A percentile compares a stretch with the other conserved stretches of the same genome.
phyloP scores from a whole-genome alignment of 805 yeast genomes.

The Kuraishia piskuri region DNA sequence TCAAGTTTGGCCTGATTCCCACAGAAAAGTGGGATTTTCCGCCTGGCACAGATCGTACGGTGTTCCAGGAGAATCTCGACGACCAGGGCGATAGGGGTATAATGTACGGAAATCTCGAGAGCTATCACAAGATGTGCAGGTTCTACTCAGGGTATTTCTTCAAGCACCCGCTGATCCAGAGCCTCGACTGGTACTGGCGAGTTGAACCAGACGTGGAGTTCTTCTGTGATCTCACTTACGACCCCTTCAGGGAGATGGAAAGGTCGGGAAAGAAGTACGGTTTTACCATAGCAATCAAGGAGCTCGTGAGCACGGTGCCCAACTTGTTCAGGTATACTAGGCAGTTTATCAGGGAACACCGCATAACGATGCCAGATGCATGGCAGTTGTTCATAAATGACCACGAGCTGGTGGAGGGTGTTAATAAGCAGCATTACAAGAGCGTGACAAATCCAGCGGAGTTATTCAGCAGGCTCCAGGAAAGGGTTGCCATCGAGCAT shows the following conservation, averaged over 20 bases:
- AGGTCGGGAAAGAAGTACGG: conserved; percentile 67
- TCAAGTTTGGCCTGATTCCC: conserved; percentile 65
- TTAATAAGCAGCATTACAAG: conserved; percentile 20
- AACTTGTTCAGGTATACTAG: conserved; percentile 67
- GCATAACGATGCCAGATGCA: conserved; percentile 45
- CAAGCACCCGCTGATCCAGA: conserved; percentile 63
- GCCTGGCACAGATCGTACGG: conserved; percentile 28
- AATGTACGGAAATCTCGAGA: conserved; percentile 72
- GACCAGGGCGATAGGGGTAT: conserved; percentile 78
- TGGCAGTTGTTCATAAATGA: conserved; percentile 60
- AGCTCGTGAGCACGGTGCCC: conserved; percentile 76
- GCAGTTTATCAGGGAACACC: conserved; percentile 43
- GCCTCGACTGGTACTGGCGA: conserved; percentile 91
- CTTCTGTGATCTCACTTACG: conserved; percentile 86
- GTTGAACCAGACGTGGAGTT: conserved; percentile 91
- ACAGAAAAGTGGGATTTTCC: conserved; percentile 66
- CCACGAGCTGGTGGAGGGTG: conserved; percentile 25
- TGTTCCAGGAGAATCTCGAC: conserved; percentile 48
- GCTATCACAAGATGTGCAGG: conserved; percentile 95
- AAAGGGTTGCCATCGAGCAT: conserved; percentile 15
- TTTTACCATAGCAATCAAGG: conserved; percentile 72
- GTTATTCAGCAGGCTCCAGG: conserved; percentile 17
- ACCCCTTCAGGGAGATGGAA: conserved; percentile 81
- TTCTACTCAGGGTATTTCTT: conserved; percentile 79
- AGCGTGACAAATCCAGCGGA: conserved; percentile 16